Conservation (phyloP, 2,329 filamentous ascomycete genomes). For the Orbilia brochopaga region DNA sequence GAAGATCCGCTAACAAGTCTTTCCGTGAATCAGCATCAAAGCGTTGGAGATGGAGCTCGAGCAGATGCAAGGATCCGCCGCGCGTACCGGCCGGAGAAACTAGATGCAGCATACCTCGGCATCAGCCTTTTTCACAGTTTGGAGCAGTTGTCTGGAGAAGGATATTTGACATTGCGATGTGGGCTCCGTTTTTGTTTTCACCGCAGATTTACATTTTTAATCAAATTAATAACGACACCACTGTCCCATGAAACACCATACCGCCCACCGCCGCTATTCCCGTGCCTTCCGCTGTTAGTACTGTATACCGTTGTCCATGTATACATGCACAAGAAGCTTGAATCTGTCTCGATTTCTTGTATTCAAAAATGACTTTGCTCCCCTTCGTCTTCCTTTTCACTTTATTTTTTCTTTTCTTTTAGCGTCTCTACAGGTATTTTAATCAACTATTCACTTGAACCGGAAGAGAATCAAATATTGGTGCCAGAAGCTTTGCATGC, state of each 20-base stretch:
- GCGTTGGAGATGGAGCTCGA: constrained; percentile 91
- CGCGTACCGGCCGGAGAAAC: constrained; percentile 89
- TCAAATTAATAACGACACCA: constrained; percentile 37
- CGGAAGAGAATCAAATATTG: constrained; percentile 32
- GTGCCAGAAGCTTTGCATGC: constrained; percentile 1
- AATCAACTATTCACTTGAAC: constrained; percentile 48
- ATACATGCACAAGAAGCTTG: constrained; percentile 6
- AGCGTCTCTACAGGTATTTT: constrained; percentile 51
- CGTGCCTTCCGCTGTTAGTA: constrained; percentile 22
- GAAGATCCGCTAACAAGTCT: constrained; percentile 10
- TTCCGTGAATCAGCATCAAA: constrained; percentile 68
- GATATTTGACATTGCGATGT: constrained; percentile 31
- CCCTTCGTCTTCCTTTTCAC: constrained; percentile 10
- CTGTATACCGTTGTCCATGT: constrained; percentile 17
- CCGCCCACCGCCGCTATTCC: constrained; percentile 21
- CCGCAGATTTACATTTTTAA: constrained; percentile 37
- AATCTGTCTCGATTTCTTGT: constrained; percentile 38
- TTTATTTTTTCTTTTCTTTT: constrained; percentile 34
- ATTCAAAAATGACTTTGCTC: constrained; percentile 37
- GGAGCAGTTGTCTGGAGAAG: constrained; percentile 33
- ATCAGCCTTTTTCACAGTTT: constrained; percentile 19
- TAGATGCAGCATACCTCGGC: constrained; percentile 60
- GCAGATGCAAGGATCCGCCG: constrained; percentile 85
- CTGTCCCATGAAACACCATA: constrained; percentile 14
- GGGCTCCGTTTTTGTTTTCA: constrained; percentile 24